Evolutionary conservation across 192 early-diverging fungal species (phyloP), one percentile per base, ranked within the genome.

Genomic region (Globomyces pollinis-pini): DNA sequence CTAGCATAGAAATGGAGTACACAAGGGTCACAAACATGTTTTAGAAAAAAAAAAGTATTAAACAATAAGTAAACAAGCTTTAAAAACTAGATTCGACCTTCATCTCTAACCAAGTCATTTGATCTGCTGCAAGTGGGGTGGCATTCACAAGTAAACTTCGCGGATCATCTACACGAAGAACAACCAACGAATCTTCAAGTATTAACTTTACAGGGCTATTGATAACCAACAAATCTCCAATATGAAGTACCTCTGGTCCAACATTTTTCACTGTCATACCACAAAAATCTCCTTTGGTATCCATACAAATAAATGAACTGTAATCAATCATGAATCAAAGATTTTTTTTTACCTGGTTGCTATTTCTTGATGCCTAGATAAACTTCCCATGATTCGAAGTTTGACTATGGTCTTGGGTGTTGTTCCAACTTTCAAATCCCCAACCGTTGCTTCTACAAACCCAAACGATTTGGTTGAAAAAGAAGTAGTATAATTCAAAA

Each of bases 251-350:
- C 1, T 24, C 41, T 9, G n/a, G 13, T 28, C 41, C 12, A 13
- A 57, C 8, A 39, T 57, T 41, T 1, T 21, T 31, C n/a, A 57
- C 20, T 20, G 55, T 57, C 35, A 57, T 20, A 11, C 38, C 55
- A 12, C 24, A 39, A 18, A 33, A 13, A 29, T 57, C 13, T 7
- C 55, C 55, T 5, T 7, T 16, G 3, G 26, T 41, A 6, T 57
- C 55, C 55, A 57, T 57, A 24, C 11, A 34, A 36, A 57, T 29
- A 44, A 42, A 57, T 2, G 55, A 57, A 4, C 55, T 57, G 24
- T 15, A 15, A 23, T 57, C 21, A 57, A 24, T 8, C 29, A 0
- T 13, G 33, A 28, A 35, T 15, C 5, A 12, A 47, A 20, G 21
- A 26, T 26, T 47, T 26, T 12, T 28, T 41, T 20, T 6, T 29